Conservation (phyloP, 108 stramenopile species). For the Phaeodactylum tricornutum region DNA sequence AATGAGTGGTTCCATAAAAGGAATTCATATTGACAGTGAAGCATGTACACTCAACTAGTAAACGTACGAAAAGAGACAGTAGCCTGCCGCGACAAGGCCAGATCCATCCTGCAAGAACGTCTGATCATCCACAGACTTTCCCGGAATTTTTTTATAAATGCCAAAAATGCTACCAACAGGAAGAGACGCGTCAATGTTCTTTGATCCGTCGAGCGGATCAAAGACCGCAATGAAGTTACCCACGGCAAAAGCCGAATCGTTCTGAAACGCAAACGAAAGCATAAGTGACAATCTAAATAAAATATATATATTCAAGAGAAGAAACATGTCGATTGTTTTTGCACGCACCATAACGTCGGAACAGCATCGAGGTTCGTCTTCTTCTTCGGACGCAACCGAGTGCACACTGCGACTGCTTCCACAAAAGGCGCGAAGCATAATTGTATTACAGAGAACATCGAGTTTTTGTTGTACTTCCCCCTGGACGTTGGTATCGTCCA, state of each 20-base stretch:
- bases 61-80: constrained; percentile 91
- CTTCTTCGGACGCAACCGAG: constrained; percentile 78
- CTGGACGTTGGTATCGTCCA: constrained; percentile 66
- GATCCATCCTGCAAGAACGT: constrained; percentile 86
- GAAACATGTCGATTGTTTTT: not conserved
- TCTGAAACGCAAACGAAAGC: constrained; percentile 1
- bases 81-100: constrained; percentile 86
- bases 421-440: constrained; percentile 79
- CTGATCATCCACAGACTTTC: constrained; percentile 19
- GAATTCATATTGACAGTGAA: too few species aligned
- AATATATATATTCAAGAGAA: not conserved
- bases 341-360: constrained; percentile 67
- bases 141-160: constrained; percentile 73
- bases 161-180: constrained; percentile 98
- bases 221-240: constrained; percentile 97
- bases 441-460: constrained; percentile 81
- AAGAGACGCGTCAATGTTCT: constrained; percentile 95
- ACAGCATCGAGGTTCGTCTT: constrained; percentile 66
- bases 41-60: not conserved
- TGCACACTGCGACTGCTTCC: constrained; percentile 51
- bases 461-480: constrained; percentile 86
- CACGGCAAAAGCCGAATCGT: constrained; percentile 47
- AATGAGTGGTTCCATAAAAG: too few species aligned
- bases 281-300: not conserved
- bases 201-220: constrained; percentile 89